Conservation (phyloP, 2,329 filamentous ascomycete species). For the Sphaerulina musiva region DNA sequence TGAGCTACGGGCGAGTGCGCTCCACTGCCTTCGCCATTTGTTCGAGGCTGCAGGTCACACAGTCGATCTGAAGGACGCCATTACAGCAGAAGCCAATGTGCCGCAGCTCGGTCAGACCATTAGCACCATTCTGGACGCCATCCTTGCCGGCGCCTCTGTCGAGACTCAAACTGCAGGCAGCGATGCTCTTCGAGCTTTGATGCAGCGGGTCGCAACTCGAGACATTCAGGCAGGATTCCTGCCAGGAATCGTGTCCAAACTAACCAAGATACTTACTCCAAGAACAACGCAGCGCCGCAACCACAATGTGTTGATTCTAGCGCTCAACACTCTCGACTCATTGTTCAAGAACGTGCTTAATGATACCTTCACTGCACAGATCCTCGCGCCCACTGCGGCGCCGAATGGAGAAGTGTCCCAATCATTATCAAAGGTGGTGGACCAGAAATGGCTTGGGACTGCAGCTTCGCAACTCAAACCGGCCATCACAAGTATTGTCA, state of each 20-base stretch:
- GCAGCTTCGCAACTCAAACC: slow-evolving; percentile 76
- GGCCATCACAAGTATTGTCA: slow-evolving; percentile 70
- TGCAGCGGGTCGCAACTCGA: slow-evolving; percentile 59
- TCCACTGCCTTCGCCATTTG: slow-evolving; percentile 62
- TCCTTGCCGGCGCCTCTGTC: slow-evolving; percentile 58
- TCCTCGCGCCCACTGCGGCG: not conserved
- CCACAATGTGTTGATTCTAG: slow-evolving; percentile 53
- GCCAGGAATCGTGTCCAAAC: slow-evolving; percentile 75
- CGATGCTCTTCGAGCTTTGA: slow-evolving; percentile 56
- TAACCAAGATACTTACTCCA: slow-evolving; percentile 68
- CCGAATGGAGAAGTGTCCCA: not conserved
- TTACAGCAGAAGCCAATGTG: slow-evolving; percentile 54
- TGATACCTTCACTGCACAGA: slow-evolving; percentile 2
- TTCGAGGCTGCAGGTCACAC: slow-evolving; percentile 51
- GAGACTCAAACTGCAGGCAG: slow-evolving; percentile 67
- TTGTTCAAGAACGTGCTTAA: slow-evolving; percentile 22
- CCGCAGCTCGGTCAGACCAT: slow-evolving; percentile 77
- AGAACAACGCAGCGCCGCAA: slow-evolving; percentile 56
- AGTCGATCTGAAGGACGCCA: slow-evolving; percentile 41
- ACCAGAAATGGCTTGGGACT: slow-evolving; percentile 63
- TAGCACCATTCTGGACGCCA: slow-evolving; percentile 68
- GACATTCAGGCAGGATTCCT: slow-evolving; percentile 78
- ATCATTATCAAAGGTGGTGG: slow-evolving; percentile 28
- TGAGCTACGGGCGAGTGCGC: slow-evolving; percentile 66
- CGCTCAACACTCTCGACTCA: slow-evolving; percentile 22